Conservation (phyloP, 2,329 filamentous ascomycete genomes). For the Colletotrichum sp. region DNA sequence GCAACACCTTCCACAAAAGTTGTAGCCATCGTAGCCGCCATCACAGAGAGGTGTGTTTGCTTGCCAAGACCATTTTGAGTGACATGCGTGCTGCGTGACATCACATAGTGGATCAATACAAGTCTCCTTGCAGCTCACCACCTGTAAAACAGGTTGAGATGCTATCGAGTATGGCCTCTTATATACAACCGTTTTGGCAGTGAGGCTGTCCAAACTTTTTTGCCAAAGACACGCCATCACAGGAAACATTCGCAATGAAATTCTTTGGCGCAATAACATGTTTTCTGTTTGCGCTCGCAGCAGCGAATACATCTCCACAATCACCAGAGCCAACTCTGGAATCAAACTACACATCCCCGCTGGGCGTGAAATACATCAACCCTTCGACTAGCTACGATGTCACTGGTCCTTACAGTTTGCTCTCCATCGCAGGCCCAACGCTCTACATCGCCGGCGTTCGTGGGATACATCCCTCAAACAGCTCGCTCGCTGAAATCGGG, state of each 20-base stretch:
- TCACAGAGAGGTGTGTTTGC: neutral
- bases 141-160: neutral
- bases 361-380: conserved; percentile 32
- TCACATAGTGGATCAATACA: neutral
- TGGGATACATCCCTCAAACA: conserved; percentile 34
- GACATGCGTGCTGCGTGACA: neutral
- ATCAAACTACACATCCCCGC: conserved; percentile 31
- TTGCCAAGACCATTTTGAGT: neutral
- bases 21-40: neutral
- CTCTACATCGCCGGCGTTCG: conserved; percentile 38
- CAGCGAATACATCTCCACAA: neutral
- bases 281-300: neutral
- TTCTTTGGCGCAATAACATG: neutral
- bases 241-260: neutral
- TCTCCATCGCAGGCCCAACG: conserved; percentile 31
- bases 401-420: conserved; percentile 33
- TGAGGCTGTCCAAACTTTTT: fast-evolving
- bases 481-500: conserved; percentile 31
- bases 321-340: conserved; percentile 1
- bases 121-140: neutral
- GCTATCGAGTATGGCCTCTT: neutral
- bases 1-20: neutral
- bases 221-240: neutral
- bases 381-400: conserved; percentile 28
- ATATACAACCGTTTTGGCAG: fast-evolving